Evolutionary conservation across 257 asterid species (phyloP).

Genomic region (Parsonsia alboflavescens): DNA sequence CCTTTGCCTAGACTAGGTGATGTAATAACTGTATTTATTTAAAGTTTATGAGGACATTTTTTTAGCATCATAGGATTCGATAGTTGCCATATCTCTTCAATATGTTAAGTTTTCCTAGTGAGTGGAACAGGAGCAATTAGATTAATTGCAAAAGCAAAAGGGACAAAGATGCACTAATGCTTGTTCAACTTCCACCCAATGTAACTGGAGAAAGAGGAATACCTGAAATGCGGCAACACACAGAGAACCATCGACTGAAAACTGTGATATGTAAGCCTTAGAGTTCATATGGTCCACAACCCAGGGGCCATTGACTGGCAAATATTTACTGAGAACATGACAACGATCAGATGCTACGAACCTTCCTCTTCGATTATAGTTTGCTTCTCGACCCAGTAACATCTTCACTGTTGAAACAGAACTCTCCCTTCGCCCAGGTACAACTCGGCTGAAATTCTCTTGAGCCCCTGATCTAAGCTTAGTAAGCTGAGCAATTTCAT

Average conservation of each 20-base stretch:
- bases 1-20: not conserved
- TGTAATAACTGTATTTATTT: not conserved
- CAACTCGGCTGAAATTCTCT: slow-evolving; percentile 35
- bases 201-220: not conserved
- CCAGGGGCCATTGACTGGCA: slow-evolving; percentile 67
- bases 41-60: not conserved
- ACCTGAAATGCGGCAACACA: slow-evolving; percentile 96
- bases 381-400: slow-evolving; percentile 78
- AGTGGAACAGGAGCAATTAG: not conserved
- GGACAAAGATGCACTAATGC: not conserved
- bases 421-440: slow-evolving; percentile 42
- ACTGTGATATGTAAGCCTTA: slow-evolving; percentile 81
- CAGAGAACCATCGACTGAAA: slow-evolving; percentile 78
- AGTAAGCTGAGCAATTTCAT: slow-evolving; percentile 72
- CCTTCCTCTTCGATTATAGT: slow-evolving; percentile 58
- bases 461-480: slow-evolving; percentile 64
- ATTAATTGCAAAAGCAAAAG: not conserved
- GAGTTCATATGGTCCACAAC: slow-evolving; percentile 75
- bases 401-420: slow-evolving; percentile 58
- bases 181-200: not conserved
- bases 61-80: not conserved
- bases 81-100: not conserved
- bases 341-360: slow-evolving; percentile 67
- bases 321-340: slow-evolving; percentile 62
- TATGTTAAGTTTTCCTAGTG: not conserved